Conservation (phyloP, 2,329 filamentous ascomycete genomes). For the Chaetoscypha palmicola region DNA sequence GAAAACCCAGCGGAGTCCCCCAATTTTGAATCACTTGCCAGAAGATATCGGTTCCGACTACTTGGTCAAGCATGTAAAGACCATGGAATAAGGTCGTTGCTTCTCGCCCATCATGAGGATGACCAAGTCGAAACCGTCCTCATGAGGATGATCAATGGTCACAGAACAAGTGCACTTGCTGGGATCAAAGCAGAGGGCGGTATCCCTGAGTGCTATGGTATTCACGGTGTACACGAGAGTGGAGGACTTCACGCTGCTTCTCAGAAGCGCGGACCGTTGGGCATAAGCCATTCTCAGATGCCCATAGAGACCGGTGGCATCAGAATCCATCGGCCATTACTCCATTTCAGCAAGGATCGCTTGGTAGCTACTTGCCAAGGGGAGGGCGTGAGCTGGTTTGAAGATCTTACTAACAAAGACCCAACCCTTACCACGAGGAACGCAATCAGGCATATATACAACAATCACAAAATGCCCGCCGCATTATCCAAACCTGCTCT, state of each 20-base stretch:
- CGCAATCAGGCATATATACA: constrained; percentile 62
- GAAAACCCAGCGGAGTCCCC: constrained; percentile 39
- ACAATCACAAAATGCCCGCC: constrained; percentile 53
- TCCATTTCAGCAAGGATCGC: constrained; percentile 63
- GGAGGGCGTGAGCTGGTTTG: constrained; percentile 66
- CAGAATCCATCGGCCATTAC: constrained; percentile 59
- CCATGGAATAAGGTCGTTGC: constrained; percentile 48
- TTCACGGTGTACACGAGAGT: constrained; percentile 65
- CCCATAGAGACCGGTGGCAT: constrained; percentile 55
- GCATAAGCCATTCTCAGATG: constrained; percentile 5
- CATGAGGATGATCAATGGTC: constrained; percentile 64
- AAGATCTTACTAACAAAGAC: constrained; percentile 78
- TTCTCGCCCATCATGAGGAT: constrained; percentile 82
- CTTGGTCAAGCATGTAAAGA: constrained; percentile 56
- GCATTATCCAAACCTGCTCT: constrained; percentile 63
- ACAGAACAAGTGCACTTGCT: constrained; percentile 60
- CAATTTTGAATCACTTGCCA: constrained; percentile 72
- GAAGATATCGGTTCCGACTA: constrained; percentile 63
- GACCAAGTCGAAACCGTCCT: constrained; percentile 88
- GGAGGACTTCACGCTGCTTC: constrained; percentile 32
- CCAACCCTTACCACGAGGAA: constrained; percentile 73
- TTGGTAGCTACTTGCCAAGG: constrained; percentile 68
- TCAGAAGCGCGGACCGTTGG: neutral
- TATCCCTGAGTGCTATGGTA: constrained; percentile 78
- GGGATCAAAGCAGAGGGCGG: constrained; percentile 59